Evolutionary conservation across 768 basidiomycete genomes (phyloP).

Genomic region (Cystofilobasidium macerans): DNA sequence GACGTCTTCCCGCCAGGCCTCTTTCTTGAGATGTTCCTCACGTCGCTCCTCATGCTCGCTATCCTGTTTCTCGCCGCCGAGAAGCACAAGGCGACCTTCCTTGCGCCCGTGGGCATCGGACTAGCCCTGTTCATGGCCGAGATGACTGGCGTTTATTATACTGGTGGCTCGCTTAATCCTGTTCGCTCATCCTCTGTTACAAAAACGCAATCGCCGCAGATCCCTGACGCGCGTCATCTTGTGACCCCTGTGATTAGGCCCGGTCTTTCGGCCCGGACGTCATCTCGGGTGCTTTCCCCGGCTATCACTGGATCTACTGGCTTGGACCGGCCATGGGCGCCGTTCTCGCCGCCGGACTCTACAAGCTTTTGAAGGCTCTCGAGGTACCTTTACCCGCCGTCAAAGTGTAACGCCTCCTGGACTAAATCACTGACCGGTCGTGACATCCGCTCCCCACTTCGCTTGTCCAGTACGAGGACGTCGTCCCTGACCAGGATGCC

Average conservation of each 20-base stretch:
- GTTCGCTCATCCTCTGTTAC: neutral
- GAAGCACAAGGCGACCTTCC: conserved; percentile 40
- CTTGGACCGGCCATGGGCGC: conserved; percentile 14
- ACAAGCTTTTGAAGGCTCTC: conserved; percentile 22
- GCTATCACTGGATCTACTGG: conserved; percentile 8
- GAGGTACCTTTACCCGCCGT: conserved; percentile 5
- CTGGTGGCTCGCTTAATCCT: conserved; percentile 22
- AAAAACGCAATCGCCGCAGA: too few species aligned
- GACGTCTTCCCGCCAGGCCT: neutral
- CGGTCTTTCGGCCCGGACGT: conserved; percentile 19
- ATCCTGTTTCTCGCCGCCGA: conserved; percentile 22
- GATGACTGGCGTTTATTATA: conserved; percentile 25
- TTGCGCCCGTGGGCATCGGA: conserved; percentile 43
- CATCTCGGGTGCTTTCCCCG: neutral
- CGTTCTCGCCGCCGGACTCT: conserved; percentile 18
- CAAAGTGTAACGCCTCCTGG: neutral
- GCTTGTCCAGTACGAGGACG: neutral
- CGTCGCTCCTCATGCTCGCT: conserved; percentile 3
- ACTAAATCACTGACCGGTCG: too few species aligned
- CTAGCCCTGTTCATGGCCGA: conserved; percentile 34
- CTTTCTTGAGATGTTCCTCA: conserved; percentile 15
- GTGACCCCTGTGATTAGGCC: neutral
- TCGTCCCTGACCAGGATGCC: conserved; percentile 6
- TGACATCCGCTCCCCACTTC: too few species aligned
- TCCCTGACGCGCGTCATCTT: too few species aligned